Base-by-base conservation (phyloP, 164 flowering plant genomes). In the Euptelea pleiosperma region DNA sequence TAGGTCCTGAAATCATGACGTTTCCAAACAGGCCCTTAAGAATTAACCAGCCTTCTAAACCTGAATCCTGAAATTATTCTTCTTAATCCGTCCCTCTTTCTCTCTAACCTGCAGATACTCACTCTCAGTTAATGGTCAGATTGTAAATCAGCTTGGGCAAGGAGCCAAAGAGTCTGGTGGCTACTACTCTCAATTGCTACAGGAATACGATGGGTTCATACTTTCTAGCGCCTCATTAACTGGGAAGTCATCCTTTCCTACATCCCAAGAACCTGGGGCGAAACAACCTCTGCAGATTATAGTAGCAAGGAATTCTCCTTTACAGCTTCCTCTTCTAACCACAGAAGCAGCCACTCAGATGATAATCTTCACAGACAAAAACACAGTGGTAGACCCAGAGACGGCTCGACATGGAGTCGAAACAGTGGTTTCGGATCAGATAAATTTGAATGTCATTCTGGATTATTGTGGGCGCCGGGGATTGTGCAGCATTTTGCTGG, bases 121-220 rank as follows among this genome's bases (percentile, higher is more conserved):
- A 2, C 64, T 81, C 28, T 83, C 96, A n/a, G 67, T 82, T 50
- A 81, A 85, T 68, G 96, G 97, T 14, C 57, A 44, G 33, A n/a
- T 85, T 58, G 24, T 78, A 25, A 66, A 81, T 60, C 74, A 71
- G 51, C 75, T 88, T 18, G 89, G 85, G 4, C 76, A 82, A 55
- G 78, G 78, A 62, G 90, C 60, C 21, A 39, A 56, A 2, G 86
- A 79, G 26, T 19, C 67, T 35, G 89, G 89, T 58, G 96, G 97
- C 22, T 93, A 88, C 72, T 88, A 79, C 72, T 90, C 91, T 1
- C 60, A 74, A 52, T 67, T 88, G 50, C 66, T 91, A 37, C 90
- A 83, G 55, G 93, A 88, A 66, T 75, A 85, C 36, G 93, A 90
- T 61, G 91, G 87, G 19, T 43, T 90, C 41, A 71, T 88, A 41